phyloP scores from a whole-genome alignment of 1,139 yeast species.

The Scheffersomyces titani region DNA sequence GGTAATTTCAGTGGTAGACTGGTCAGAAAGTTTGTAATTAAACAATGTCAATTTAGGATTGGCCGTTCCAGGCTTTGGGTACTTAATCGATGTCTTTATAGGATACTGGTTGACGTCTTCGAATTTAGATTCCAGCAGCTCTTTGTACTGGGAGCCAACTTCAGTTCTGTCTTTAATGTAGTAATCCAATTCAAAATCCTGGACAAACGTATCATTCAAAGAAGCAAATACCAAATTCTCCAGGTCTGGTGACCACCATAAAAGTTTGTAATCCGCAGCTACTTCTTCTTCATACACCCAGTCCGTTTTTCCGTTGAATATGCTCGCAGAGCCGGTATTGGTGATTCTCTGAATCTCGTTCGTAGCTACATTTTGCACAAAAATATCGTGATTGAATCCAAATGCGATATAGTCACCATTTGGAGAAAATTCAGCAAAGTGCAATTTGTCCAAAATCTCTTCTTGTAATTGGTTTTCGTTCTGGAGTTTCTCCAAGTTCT shows the following conservation, averaged over 20 bases:
- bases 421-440: constrained; percentile 78
- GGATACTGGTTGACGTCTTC: constrained; percentile 57
- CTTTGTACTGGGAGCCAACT: constrained; percentile 26
- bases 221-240: constrained; percentile 61
- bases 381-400: constrained; percentile 66
- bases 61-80: constrained; percentile 85
- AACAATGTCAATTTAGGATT: constrained; percentile 63
- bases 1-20: constrained; percentile 16
- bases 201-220: constrained; percentile 73
- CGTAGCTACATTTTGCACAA: constrained; percentile 38
- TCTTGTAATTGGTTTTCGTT: constrained; percentile 7
- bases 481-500: constrained; percentile 12
- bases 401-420: constrained; percentile 64
- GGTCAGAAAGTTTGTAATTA: constrained; percentile 39
- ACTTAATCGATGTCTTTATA: constrained; percentile 51
- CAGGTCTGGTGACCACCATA: constrained; percentile 91
- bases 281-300: constrained; percentile 99
- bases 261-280: constrained; percentile 56
- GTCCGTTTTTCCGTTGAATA: constrained; percentile 89
- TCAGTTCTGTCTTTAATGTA: constrained; percentile 47
- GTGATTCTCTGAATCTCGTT: constrained; percentile 51
- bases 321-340: constrained; percentile 59
- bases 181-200: constrained; percentile 62
- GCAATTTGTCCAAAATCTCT: constrained; percentile 26
- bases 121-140: constrained; percentile 13